A percentile compares a stretch with the other conserved stretches of the same genome.
Conservation (phyloP, 495 filamentous ascomycete species). For the Sporormia fimetaria region DNA sequence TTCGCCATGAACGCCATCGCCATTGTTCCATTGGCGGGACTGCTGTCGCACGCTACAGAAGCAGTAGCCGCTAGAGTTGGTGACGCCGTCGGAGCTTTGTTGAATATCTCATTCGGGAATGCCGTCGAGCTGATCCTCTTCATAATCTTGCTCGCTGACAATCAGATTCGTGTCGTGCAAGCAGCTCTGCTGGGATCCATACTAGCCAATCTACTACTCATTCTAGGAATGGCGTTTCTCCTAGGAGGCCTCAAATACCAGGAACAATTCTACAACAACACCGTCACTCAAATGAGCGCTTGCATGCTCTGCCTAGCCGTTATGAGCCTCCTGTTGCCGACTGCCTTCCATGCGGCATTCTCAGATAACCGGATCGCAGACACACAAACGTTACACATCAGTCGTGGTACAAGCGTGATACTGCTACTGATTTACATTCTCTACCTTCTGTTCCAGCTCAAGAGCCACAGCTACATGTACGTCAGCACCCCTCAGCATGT, state of each 20-base stretch:
- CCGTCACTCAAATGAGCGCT: conserved; percentile 89
- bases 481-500: conserved; percentile 79
- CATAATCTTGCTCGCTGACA: conserved; percentile 30
- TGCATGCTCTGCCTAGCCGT: conserved; percentile 83
- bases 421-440: conserved; percentile 72
- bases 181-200: conserved; percentile 82
- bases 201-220: conserved; percentile 74
- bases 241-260: conserved; percentile 76
- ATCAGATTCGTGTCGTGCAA: conserved; percentile 83
- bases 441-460: conserved; percentile 83
- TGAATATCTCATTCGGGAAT: conserved; percentile 29
- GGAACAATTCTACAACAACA: conserved; percentile 92
- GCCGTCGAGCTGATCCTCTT: conserved; percentile 29
- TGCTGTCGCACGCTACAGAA: conserved; percentile 27
- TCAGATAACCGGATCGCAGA: conserved; percentile 51
- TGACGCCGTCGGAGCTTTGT: conserved; percentile 25
- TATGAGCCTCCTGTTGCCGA: conserved; percentile 73
- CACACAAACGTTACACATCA: conserved; percentile 61
- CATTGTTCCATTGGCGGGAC: conserved; percentile 27
- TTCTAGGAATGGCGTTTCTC: conserved; percentile 83
- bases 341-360: conserved; percentile 86
- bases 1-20: conserved; percentile 29
- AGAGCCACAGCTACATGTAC: conserved; percentile 85
- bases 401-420: conserved; percentile 82
- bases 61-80: conserved; percentile 23